These are phyloP conservation scores for Malassezia equina DNA, from an alignment of 1,284 basidiomycete genomes.

Conservation along the genomic window DNA sequence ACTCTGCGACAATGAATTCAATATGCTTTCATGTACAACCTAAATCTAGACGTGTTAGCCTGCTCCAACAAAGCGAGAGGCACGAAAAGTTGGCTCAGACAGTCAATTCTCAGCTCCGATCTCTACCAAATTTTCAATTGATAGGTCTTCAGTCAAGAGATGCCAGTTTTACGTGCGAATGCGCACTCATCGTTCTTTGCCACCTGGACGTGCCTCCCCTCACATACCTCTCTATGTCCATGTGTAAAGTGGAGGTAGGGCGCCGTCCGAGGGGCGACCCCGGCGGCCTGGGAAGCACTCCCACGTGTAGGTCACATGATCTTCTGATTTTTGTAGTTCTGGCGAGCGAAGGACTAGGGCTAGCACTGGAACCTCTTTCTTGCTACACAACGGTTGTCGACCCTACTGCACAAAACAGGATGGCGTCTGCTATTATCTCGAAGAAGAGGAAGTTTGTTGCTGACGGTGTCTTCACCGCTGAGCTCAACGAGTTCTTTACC, in stretches of 20 bases:
- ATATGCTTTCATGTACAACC: not conserved
- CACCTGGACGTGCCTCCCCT: not conserved
- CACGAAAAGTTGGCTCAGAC: slow-evolving; percentile 8
- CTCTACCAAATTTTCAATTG: not conserved
- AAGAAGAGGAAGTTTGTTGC: slow-evolving; percentile 66
- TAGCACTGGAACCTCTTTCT: slow-evolving; percentile 2
- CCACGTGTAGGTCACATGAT: not conserved
- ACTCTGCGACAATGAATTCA: too few species aligned
- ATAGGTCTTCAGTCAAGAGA: slow-evolving; percentile 17
- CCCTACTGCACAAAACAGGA: slow-evolving; percentile 18
- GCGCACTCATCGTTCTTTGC: slow-evolving; percentile 9
- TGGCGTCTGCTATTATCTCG: slow-evolving; percentile 43
- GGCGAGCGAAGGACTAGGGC: slow-evolving; percentile 3
- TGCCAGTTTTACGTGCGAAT: slow-evolving; percentile 18
- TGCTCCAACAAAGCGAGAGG: not conserved
- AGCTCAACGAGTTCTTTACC: slow-evolving; percentile 94
- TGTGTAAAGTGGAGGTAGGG: not conserved
- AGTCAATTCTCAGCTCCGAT: slow-evolving; percentile 10
- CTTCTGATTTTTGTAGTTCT: slow-evolving; percentile 12
- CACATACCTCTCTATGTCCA: not conserved
- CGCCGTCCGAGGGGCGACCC: not conserved
- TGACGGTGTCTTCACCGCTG: slow-evolving; percentile 95
- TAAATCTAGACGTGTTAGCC: not conserved
- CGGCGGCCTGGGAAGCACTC: not conserved
- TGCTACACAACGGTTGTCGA: slow-evolving; percentile 6